These are phyloP conservation scores for Polyporus tsugae DNA, from an alignment of 1,284 basidiomycete genomes.

Conservation along the genomic window DNA sequence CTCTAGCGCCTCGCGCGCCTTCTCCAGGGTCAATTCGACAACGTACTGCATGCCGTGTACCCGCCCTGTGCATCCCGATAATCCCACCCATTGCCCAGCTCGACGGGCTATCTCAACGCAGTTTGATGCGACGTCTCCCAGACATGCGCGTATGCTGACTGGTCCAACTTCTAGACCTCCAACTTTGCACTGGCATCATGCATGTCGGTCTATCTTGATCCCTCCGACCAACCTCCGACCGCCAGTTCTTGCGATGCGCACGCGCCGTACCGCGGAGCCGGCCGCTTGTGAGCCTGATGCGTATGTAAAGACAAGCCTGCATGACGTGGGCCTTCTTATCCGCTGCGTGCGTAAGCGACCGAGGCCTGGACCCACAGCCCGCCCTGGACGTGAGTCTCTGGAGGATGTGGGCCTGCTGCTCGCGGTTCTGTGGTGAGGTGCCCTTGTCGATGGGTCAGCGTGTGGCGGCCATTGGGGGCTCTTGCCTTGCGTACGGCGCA, in stretches of 20 bases:
- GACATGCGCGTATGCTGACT: neutral
- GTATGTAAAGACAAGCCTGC: neutral
- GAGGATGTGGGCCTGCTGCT: neutral
- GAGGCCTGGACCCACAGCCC: neutral
- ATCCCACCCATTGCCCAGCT: neutral
- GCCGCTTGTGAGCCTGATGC: neutral
- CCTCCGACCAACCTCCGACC: neutral
- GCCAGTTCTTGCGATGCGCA: neutral
- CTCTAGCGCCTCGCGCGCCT: neutral
- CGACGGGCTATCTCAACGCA: neutral
- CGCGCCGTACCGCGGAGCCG: neutral
- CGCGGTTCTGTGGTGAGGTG: neutral
- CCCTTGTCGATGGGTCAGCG: no score
- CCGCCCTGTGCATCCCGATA: neutral
- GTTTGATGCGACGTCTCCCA: neutral
- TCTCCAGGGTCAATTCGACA: neutral
- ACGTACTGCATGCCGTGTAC: neutral
- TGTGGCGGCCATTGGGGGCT: neutral
- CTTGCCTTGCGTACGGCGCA: neutral
- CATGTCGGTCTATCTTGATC: neutral
- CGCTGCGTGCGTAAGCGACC: neutral
- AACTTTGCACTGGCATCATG: neutral
- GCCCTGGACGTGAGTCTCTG: neutral
- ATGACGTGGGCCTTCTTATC: conserved; percentile 1
- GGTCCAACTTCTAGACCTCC: neutral